phyloP scores from a whole-genome alignment of 1,139 yeast genomes.

The Yamadazyma diddensiae region DNA sequence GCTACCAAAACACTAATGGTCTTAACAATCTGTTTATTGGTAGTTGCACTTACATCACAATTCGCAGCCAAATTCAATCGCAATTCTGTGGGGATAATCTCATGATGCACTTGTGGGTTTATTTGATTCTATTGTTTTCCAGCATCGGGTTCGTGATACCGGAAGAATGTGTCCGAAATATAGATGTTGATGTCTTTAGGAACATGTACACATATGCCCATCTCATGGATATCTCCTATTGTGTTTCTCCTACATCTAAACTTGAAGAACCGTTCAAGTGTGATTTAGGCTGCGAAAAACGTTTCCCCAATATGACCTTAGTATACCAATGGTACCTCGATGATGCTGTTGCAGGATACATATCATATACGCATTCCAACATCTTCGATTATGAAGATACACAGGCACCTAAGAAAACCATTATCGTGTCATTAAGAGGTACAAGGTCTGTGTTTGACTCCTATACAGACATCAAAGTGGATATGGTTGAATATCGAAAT shows the following conservation, averaged over 20 bases:
- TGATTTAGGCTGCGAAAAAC: conserved; percentile 34
- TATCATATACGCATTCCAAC: conserved; percentile 32
- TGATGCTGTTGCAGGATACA: conserved; percentile 38
- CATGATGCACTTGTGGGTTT: too few species aligned
- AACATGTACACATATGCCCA: conserved; percentile 43
- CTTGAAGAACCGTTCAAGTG: conserved; percentile 46
- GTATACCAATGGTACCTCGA: conserved; percentile 48
- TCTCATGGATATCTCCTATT: conserved; percentile 48
- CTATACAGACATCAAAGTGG: conserved; percentile 42
- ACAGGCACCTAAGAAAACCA: conserved; percentile 23
- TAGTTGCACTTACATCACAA: conserved; percentile 2
- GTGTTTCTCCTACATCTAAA: conserved; percentile 35
- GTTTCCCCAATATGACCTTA: conserved; percentile 41
- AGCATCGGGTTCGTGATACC: too few species aligned
- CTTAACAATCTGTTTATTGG: neutral
- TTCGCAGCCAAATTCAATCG: conserved; percentile 5
- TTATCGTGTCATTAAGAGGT: conserved; percentile 45
- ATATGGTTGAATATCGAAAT: conserved; percentile 32
- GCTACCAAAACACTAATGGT: neutral
- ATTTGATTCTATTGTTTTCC: neutral
- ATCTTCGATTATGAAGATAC: conserved; percentile 21
- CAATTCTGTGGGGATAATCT: conserved; percentile 6
- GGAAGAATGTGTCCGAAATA: conserved; percentile 2
- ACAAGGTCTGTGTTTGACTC: conserved; percentile 48
- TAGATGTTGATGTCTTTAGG: conserved; percentile 23